These are phyloP conservation scores for Capsicum pubescens DNA, from an alignment of 257 asterid genomes.

Conservation along the genomic window DNA sequence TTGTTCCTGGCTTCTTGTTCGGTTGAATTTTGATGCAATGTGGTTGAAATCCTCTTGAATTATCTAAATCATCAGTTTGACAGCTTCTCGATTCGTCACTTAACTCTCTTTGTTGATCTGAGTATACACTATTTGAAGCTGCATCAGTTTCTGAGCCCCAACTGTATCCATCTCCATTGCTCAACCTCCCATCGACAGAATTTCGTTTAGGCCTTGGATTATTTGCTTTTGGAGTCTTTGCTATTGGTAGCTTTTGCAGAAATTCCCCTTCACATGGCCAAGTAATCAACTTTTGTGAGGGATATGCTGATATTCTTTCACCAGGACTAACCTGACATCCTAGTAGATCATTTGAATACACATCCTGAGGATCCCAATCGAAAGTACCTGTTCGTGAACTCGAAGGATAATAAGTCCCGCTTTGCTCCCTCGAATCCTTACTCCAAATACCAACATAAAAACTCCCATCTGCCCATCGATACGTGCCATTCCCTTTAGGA, in stretches of 20 bases:
- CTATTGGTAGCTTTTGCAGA: slow-evolving; percentile 40
- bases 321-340: slow-evolving; percentile 54
- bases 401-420: slow-evolving; percentile 80
- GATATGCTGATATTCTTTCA: slow-evolving; percentile 64
- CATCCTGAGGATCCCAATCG: slow-evolving; percentile 80
- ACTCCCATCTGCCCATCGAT: slow-evolving; percentile 79
- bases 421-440: slow-evolving; percentile 64
- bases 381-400: slow-evolving; percentile 43
- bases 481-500: slow-evolving; percentile 85
- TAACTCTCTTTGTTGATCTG: slow-evolving; percentile 44
- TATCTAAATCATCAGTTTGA: slow-evolving; percentile 41
- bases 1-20: slow-evolving; percentile 59
- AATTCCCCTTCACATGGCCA: slow-evolving; percentile 69
- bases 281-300: slow-evolving; percentile 61
- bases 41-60: slow-evolving; percentile 39
- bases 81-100: slow-evolving; percentile 41
- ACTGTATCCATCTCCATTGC: slow-evolving; percentile 42
- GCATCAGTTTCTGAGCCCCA: slow-evolving; percentile 62
- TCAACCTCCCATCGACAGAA: slow-evolving; percentile 52
- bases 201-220: slow-evolving; percentile 41
- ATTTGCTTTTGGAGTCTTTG: slow-evolving; percentile 38
- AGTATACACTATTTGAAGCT: slow-evolving; percentile 47
- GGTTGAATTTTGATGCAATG: slow-evolving; percentile 62
- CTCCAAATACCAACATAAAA: slow-evolving; percentile 90
- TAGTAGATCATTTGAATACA: slow-evolving; percentile 49